Evolutionary conservation across 768 basidiomycete species (phyloP), one percentile per base, ranked within the genome.

Genomic region (Hypholoma sublateritium): DNA sequence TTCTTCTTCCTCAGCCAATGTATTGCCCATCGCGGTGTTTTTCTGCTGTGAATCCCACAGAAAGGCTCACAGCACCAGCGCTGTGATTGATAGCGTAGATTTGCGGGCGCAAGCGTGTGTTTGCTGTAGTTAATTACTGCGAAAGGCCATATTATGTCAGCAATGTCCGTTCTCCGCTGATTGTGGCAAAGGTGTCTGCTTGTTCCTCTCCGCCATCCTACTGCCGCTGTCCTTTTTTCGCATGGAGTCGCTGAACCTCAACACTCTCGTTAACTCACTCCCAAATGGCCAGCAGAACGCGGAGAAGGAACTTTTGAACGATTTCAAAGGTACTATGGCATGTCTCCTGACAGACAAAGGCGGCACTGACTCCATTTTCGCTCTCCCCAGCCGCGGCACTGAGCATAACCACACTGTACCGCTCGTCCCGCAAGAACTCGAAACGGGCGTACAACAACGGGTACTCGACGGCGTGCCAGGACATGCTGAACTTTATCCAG

Each of bases 401-500:
- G 50, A 90, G 89, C 70, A 88, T 93, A 60, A 92, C 91, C 22
- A 92, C 89, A 0, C 81, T 93, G 35, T 93, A 91, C 70, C 84
- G 89, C 62, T 89, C 90, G 3, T 91, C 91, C 1, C 72, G 87
- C 49, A 80, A 85, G 66, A 85, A 86, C 12, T 88, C 90, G 5
- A 91, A 92, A 70, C 80, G 85, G 24, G 87, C 90, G 0, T 92
- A 91, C 73, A 89, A 89, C 65, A 80, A 87, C 7, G 91, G 91
- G 4, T 93, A 93, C 63, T 85, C 85, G 0, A 73, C 88, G 2
- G 91, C 91, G 13, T 91, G 91, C 63, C 84, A 87, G 65, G 91
- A 93, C 73, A 74, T 93, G 36, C 78, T 93, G 65, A 80, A 80
- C 67, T 90, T 92, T 82, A 85, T 93, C 49, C 90, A 93, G 70